A percentile compares a stretch with the other conserved stretches of the same genome.
Evolutionary conservation across 2,329 filamentous ascomycete species (phyloP).

Genomic region (Dryadomyces sulphureus): DNA sequence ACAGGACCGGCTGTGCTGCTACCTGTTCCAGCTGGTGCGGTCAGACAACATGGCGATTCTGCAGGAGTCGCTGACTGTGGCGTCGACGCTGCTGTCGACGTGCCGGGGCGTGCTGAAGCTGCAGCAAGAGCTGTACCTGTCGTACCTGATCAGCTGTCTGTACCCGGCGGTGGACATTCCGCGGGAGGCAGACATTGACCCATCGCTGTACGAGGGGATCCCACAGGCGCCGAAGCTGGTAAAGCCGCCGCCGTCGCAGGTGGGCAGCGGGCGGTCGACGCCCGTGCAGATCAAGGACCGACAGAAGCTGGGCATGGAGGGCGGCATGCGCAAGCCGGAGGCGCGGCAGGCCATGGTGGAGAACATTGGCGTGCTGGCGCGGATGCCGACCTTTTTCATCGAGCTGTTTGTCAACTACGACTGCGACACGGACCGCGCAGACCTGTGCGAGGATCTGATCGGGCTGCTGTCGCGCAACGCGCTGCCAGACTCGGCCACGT

Average conservation of each 20-base stretch:
- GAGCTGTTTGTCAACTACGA: conserved; percentile 98
- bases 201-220: conserved; percentile 80
- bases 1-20: conserved; percentile 83
- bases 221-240: conserved; percentile 80
- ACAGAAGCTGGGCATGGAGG: conserved; percentile 83
- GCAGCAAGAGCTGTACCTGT: conserved; percentile 90
- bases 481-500: conserved; percentile 90
- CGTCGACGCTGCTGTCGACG: conserved; percentile 78
- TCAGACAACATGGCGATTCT: conserved; percentile 94
- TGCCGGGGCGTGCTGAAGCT: conserved; percentile 84
- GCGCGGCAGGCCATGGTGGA: conserved; percentile 97
- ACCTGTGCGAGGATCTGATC: conserved; percentile 91
- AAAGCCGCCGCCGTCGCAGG: conserved; percentile 59
- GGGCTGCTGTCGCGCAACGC: conserved; percentile 86
- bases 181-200: conserved; percentile 76
- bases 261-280: conserved; percentile 68
- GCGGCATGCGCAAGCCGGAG: conserved; percentile 82
- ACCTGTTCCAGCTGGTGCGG: conserved; percentile 88
- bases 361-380: conserved; percentile 76
- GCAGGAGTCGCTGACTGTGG: conserved; percentile 82
- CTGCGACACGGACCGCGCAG: conserved; percentile 79
- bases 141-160: conserved; percentile 84
- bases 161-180: conserved; percentile 93
- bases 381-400: conserved; percentile 88
- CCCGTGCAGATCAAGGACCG: conserved; percentile 86